Percentiles rank a stretch among this genome's conserved stretches.
These are phyloP conservation scores for Penicillium bialowiezense DNA, from an alignment of 495 filamentous ascomycete species.

Conservation along the genomic window DNA sequence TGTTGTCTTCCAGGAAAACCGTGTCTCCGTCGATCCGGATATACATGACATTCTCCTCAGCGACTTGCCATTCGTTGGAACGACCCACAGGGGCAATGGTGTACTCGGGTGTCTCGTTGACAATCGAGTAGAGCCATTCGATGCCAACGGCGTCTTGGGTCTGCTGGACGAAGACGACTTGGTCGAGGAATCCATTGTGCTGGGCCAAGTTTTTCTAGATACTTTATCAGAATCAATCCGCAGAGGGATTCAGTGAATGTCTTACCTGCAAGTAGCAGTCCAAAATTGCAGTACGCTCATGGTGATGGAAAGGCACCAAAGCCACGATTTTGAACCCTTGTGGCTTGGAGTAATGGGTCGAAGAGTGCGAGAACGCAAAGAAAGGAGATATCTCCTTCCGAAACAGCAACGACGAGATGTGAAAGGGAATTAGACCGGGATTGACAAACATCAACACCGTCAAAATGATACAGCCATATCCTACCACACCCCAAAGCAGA, in stretches of 20 bases:
- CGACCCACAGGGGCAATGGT: slow-evolving; percentile 15
- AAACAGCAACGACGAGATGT: slow-evolving; percentile 22
- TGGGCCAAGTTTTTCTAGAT: slow-evolving; percentile 47
- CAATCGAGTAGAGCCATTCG: slow-evolving; percentile 37
- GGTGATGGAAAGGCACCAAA: slow-evolving; percentile 48
- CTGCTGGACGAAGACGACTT: slow-evolving; percentile 51
- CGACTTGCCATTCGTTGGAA: slow-evolving; percentile 17
- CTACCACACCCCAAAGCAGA: slow-evolving; percentile 22
- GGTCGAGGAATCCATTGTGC: slow-evolving; percentile 52
- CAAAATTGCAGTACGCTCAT: slow-evolving; percentile 45
- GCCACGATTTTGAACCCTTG: slow-evolving; percentile 44
- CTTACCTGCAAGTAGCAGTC: slow-evolving; percentile 51
- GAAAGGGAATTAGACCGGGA: slow-evolving; percentile 19
- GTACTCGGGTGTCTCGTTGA: slow-evolving; percentile 28
- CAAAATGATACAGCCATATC: slow-evolving; percentile 27
- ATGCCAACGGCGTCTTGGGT: slow-evolving; percentile 45
- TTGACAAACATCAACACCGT: slow-evolving; percentile 20
- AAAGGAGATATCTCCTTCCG: slow-evolving; percentile 26
- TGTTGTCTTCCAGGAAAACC: slow-evolving; percentile 51
- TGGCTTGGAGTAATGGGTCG: slow-evolving; percentile 39
- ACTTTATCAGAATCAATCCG: background rate
- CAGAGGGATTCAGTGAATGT: background rate
- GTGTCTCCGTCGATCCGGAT: slow-evolving; percentile 57
- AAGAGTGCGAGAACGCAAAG: slow-evolving; percentile 30
- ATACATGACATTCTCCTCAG: slow-evolving; percentile 38